Evolutionary conservation across 2,329 filamentous ascomycete species (phyloP), one percentile per base, ranked within the genome.

Genomic region (Anisogramma anomala): DNA sequence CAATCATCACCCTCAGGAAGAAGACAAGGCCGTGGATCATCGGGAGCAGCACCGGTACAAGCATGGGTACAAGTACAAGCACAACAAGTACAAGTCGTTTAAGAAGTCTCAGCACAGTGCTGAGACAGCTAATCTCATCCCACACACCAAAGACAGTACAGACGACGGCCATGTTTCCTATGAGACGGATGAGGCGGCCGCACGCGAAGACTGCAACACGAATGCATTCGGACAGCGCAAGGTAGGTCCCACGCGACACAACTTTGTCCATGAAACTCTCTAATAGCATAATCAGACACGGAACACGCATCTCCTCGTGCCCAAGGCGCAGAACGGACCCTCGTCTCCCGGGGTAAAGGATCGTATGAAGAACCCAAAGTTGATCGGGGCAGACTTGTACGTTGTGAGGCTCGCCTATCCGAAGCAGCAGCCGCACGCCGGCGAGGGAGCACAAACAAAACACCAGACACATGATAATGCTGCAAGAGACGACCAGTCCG

Each of bases 381-480:
- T 72, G 1, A 57, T 65, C 22, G 67, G 68, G 7, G 67, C 68
- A 3, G 69, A 72, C 49, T 50, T 73, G 1, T 73, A 72, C 44
- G 68, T 73, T 13, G 61, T 62, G 22, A 58, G 67, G 27, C 56
- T 71, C 1, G 63, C 30, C 19, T 37, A 38, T 10, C 25, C 35
- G 11, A 22, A 25, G 19, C 22, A 26, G 7, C 15, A 26, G 1
- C 14, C 17, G 10, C 7, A 3, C 18, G 9, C 18, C 27, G 23
- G 18, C 18, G 42, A 37, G 33, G 15, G 43, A 6, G 4, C n/a
- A n/a, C 27, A 9, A 19, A 11, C 4, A 6, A 18, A 19, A 27
- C 11, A 25, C 13, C 8, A 33, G 13, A 26, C 33, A 11, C 9
- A 10, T 17, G 43, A 33, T 17, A 22, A 17, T 6, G n/a, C 26